phyloP scores from a whole-genome alignment of 164 flowering plant species.

The Cinnamomum chago region DNA sequence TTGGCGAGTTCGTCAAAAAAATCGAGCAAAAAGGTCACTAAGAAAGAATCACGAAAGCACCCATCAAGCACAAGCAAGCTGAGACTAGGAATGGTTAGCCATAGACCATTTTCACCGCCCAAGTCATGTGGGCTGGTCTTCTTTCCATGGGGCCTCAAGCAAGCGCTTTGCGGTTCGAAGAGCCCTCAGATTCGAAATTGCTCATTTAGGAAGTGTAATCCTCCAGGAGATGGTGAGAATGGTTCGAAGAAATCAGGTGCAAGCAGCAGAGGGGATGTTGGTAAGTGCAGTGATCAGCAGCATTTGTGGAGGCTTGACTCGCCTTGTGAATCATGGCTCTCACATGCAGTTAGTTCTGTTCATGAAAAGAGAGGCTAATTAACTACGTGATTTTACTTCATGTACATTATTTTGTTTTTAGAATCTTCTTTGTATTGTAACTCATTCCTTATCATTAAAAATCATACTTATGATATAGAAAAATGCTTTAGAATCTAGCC shows the following conservation, averaged over 20 bases:
- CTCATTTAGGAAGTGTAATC: not conserved
- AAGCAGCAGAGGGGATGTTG: not conserved
- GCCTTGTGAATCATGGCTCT: not conserved
- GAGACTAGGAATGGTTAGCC: not conserved
- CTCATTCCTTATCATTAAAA: too few species aligned
- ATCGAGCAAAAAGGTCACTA: not conserved
- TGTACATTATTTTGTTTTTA: too few species aligned
- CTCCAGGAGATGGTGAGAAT: not conserved
- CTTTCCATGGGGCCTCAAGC: constrained; percentile 49
- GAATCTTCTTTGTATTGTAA: too few species aligned
- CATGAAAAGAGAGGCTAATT: not conserved
- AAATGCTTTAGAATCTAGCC: too few species aligned
- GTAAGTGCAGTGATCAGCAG: not conserved
- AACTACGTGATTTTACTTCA: too few species aligned
- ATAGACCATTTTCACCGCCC: constrained; percentile 10
- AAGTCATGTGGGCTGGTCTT: constrained; percentile 46
- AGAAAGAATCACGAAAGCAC: not conserved
- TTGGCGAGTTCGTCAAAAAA: constrained; percentile 32
- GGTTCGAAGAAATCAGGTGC: too few species aligned
- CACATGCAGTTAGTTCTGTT: not conserved
- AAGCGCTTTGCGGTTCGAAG: constrained; percentile 40
- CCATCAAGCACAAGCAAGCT: constrained; percentile 3
- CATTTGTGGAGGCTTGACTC: not conserved
- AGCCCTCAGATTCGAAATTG: constrained; percentile 17
- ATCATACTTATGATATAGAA: too few species aligned